Base-by-base conservation (phyloP, 2,329 filamentous ascomycete species). In the Didymella glomerata region DNA sequence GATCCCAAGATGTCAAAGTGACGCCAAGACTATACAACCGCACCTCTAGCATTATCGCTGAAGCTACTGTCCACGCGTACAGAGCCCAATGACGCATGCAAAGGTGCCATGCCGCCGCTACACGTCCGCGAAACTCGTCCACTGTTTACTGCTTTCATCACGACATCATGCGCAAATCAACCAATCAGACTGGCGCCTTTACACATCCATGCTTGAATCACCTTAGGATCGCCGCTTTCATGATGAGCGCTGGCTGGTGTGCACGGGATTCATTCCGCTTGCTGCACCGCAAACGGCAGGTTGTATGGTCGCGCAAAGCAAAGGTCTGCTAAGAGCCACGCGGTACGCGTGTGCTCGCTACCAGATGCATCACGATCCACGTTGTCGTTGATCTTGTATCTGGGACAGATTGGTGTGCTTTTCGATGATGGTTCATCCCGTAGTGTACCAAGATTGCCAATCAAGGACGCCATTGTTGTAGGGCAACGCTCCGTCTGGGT, bases 51-150 rank as follows among this genome's bases (percentile, higher is more conserved):
- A 18, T 20, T 2, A 20, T 18, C 16, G 8, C 20, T 22, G 16
- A 41, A 22, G 34, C 5, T 18, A 27, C n/a, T 36, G 46, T 41
- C 36, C 32, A 47, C 51, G 46, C 56, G 47, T 54, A 50, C 50
- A 50, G 10, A 7, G 20, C 20, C 42, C 20, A 13, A 58, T 45
- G 44, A 58, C 55, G 48, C 38, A 22, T 38, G 30, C 38, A 49
- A 44, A 49, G 38, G 41, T 48, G 56, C 45, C 56, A 46, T 47
- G 46, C 32, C 56, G 40, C 56, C 44, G 49, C 45, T 54, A 18
- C 24, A 32, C 14, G 28, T 25, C 30, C 38, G 56, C 18, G 20
- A 42, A n/a, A 18, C 32, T 40, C 32, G 50, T 18, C 20, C 18
- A 45, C 18, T 4, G 22, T 18, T 16, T 13, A 34, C 32, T 54